These are phyloP conservation scores for Acephala macrosclerotiorum DNA, from an alignment of 2,329 filamentous ascomycete genomes.

Conservation along the genomic window DNA sequence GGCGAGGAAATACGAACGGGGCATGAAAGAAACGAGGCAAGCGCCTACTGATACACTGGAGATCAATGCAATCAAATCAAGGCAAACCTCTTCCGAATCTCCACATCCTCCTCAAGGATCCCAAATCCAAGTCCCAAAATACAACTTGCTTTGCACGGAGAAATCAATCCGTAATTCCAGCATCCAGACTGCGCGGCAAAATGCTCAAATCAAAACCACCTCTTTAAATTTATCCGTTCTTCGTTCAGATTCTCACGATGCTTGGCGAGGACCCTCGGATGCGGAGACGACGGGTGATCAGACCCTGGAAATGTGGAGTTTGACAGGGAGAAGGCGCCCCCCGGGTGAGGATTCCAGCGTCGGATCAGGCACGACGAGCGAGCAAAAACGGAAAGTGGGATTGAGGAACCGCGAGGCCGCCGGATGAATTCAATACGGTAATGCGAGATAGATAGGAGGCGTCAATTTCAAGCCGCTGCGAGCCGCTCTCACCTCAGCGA, in stretches of 20 bases:
- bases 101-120: no score
- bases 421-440: constrained; percentile 14
- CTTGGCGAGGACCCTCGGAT: background rate
- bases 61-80: constrained; percentile 15
- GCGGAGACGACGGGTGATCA: constrained; percentile 14
- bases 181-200: no score
- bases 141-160: no score
- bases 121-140: background rate
- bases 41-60: constrained; percentile 10
- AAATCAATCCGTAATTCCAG: no score
- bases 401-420: background rate
- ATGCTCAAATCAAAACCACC: no score
- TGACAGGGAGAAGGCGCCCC: background rate
- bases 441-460: constrained; percentile 17
- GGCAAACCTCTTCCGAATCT: constrained; percentile 1
- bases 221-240: no score
- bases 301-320: constrained; percentile 11
- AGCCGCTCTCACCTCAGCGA: background rate
- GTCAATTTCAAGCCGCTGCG: no score
- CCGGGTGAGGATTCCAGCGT: background rate
- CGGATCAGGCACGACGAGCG: background rate
- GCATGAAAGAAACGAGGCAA: background rate
- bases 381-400: no score
- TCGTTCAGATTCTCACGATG: no score
- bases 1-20: no score